phyloP scores from a whole-genome alignment of 192 early-diverging fungal genomes.

The Coemansia sp. region DNA sequence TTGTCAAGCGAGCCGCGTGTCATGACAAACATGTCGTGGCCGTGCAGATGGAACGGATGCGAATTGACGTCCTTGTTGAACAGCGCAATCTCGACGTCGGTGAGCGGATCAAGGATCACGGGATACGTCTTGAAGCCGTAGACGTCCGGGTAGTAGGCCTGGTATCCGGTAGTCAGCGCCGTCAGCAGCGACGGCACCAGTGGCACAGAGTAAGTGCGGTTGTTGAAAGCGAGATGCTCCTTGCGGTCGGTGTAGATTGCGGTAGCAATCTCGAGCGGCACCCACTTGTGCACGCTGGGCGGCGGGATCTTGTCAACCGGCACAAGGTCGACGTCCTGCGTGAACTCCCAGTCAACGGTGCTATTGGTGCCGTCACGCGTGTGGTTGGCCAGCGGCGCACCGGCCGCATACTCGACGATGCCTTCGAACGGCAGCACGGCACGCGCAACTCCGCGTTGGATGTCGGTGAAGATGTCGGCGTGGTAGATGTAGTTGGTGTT shows the following conservation, averaged over 20 bases:
- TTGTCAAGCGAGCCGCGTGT: conserved; percentile 52
- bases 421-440: conserved; percentile 36
- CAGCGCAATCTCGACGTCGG: conserved; percentile 71
- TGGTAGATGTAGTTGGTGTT: conserved; percentile 69
- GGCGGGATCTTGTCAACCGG: conserved; percentile 47
- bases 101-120: conserved; percentile 61
- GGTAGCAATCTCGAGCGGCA: conserved; percentile 62
- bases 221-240: conserved; percentile 81
- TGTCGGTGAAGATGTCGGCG: conserved; percentile 63
- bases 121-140: conserved; percentile 69
- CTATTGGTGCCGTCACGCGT: conserved; percentile 13
- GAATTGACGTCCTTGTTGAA: conserved; percentile 74
- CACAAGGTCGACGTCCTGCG: conserved; percentile 64
- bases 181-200: conserved; percentile 68
- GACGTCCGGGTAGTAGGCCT: conserved; percentile 58
- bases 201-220: conserved; percentile 64
- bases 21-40: conserved; percentile 79
- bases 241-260: conserved; percentile 65
- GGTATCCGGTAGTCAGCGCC: conserved; percentile 62
- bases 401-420: conserved; percentile 40
- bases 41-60: conserved; percentile 87
- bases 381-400: conserved; percentile 25
- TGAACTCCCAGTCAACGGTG: conserved; percentile 51
- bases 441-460: conserved; percentile 40
- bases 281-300: conserved; percentile 46